A percentile compares a stretch with the other conserved stretches of the same genome.
phyloP scores from a whole-genome alignment of 257 asterid species.

The Salvia splendens region DNA sequence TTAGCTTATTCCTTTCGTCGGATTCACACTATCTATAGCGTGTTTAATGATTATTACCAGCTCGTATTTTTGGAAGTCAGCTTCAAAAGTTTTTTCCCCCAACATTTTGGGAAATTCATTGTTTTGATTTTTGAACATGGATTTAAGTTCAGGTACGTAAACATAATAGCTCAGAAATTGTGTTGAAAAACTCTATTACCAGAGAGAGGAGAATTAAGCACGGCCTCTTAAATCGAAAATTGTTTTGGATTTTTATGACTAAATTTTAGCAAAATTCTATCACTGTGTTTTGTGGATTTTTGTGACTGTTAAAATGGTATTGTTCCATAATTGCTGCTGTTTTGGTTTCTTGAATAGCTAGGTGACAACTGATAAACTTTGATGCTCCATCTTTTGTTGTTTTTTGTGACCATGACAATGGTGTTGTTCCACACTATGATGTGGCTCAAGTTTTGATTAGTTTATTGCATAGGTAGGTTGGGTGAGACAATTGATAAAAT shows the following conservation, averaged over 20 bases:
- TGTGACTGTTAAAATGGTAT: conserved; percentile 8
- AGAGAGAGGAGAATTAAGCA: neutral
- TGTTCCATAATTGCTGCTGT: neutral
- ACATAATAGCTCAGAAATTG: neutral
- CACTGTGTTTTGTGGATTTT: neutral
- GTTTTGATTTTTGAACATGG: conserved; percentile 36
- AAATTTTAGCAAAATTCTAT: neutral
- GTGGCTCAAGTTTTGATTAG: neutral
- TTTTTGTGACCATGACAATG: neutral
- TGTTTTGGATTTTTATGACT: neutral
- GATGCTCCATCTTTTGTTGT: conserved; percentile 10
- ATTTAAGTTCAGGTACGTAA: conserved; percentile 50
- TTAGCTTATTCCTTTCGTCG: conserved; percentile 43
- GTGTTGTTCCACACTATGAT: neutral
- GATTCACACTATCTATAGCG: conserved; percentile 36
- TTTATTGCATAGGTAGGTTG: conserved; percentile 7
- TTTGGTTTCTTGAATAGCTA: neutral
- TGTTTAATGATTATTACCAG: conserved; percentile 26
- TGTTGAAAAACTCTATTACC: neutral
- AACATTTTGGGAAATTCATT: conserved; percentile 21
- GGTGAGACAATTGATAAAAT: conserved; percentile 15
- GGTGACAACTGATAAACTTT: conserved; percentile 14
- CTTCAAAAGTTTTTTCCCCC: neutral
- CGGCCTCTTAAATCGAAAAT: neutral
- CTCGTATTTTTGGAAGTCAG: conserved; percentile 25